Conservation (phyloP, 768 basidiomycete species). For the Cystobasidium tubakii region DNA sequence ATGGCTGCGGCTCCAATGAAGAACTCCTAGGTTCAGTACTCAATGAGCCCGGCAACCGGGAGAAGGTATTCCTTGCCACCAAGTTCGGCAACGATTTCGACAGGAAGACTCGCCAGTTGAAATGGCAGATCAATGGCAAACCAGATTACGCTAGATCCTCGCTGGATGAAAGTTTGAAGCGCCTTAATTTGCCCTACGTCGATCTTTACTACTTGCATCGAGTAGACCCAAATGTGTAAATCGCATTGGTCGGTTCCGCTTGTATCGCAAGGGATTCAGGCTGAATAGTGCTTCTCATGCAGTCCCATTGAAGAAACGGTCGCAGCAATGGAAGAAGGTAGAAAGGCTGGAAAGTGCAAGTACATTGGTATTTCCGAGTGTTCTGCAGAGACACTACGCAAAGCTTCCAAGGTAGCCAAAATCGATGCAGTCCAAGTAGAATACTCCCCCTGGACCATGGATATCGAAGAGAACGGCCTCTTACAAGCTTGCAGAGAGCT, state of each 20-base stretch:
- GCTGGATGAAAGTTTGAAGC: constrained; percentile 4
- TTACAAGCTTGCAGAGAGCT: constrained; percentile 41
- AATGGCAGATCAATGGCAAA: not conserved
- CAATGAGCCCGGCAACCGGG: constrained; percentile 1
- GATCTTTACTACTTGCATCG: constrained; percentile 28
- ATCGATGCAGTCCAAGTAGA: constrained; percentile 55
- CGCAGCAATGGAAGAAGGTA: constrained; percentile 52
- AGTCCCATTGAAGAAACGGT: constrained; percentile 54
- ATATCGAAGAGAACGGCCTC: constrained; percentile 39
- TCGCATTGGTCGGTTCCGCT: too few relatives aligned
- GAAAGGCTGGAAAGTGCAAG: constrained; percentile 58
- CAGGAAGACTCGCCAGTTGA: constrained; percentile 17
- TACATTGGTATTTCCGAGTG: constrained; percentile 60
- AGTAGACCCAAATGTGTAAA: constrained; percentile 19
- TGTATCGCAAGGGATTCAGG: too few relatives aligned
- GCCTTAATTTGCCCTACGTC: constrained; percentile 4
- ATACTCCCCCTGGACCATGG: constrained; percentile 42
- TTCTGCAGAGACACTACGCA: constrained; percentile 52
- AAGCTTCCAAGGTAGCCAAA: constrained; percentile 55
- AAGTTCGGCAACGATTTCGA: constrained; percentile 28
- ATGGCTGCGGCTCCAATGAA: constrained; percentile 9
- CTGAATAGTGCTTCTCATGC: too few relatives aligned
- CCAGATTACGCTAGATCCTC: not conserved
- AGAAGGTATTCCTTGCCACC: constrained; percentile 20
- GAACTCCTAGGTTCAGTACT: constrained; percentile 15